Percentiles rank a stretch among this genome's conserved stretches.
Evolutionary conservation across 139 green algal genomes (phyloP).

Genomic region (Penium margaritaceum): DNA sequence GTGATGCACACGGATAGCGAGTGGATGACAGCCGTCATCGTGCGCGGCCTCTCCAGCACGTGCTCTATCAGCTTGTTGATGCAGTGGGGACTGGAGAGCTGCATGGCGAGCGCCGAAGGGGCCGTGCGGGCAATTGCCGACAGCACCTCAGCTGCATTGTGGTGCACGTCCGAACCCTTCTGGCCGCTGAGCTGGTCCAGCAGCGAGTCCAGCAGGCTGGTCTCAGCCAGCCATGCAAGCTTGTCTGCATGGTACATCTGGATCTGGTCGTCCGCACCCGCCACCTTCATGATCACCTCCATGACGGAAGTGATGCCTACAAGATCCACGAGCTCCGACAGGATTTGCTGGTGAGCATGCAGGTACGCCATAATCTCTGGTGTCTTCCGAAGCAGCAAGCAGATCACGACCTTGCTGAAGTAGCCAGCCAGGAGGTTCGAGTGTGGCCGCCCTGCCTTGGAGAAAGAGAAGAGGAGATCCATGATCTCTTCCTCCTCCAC

Average conservation of each 20-base stretch:
- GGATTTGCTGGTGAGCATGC: not conserved
- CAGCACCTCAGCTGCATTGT: conserved; percentile 50
- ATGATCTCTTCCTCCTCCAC: conserved; percentile 59
- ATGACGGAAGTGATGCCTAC: conserved; percentile 47
- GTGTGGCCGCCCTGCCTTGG: conserved; percentile 59
- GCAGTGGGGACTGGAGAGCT: conserved; percentile 40
- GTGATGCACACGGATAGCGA: conserved; percentile 45
- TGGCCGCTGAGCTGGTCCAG: conserved; percentile 35
- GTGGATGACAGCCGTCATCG: conserved; percentile 32
- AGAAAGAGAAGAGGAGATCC: conserved; percentile 68
- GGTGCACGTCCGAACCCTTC: conserved; percentile 41
- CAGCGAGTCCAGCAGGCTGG: conserved; percentile 46
- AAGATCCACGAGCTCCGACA: conserved; percentile 29
- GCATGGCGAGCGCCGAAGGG: conserved; percentile 42
- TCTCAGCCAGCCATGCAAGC: conserved; percentile 51
- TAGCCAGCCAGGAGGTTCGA: conserved; percentile 79
- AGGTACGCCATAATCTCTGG: conserved; percentile 45
- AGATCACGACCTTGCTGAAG: conserved; percentile 72
- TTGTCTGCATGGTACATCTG: conserved; percentile 51
- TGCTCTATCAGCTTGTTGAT: conserved; percentile 36
- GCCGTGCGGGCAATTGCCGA: conserved; percentile 44
- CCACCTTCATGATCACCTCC: conserved; percentile 49
- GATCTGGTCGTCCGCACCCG: conserved; percentile 54
- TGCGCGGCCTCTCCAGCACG: conserved; percentile 15
- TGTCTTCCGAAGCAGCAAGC: conserved; percentile 35